Base-by-base conservation (phyloP, 2,329 filamentous ascomycete species). In the Escovopsis weberi region DNA sequence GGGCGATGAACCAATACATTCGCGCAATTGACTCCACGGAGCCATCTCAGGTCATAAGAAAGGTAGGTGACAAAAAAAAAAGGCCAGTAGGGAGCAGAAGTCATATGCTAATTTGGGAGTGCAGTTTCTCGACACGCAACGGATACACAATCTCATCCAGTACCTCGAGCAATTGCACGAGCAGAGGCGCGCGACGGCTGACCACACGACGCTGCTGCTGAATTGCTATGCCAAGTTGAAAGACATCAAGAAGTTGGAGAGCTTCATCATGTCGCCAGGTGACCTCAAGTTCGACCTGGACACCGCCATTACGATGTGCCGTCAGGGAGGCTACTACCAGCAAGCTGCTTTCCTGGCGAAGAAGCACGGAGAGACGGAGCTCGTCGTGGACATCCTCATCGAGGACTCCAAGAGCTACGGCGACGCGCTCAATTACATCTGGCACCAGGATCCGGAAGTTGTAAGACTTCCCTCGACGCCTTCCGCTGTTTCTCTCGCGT, bases 161-260 rank as follows among this genome's bases (percentile, higher is more conserved):
- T 98, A 96, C 55, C 71, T 98, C 2, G 93, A 98, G 63, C 87
- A 98, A 60, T 69, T 98, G 12, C 91, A 98, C 55, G 87, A 96
- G 48, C 86, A 93, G 53, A 80, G 89, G 55, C 89, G 82, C 57
- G 93, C 91, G 0, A 95, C 89, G 2, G 82, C 87, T 2, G 91
- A 98, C 51, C 91, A 98, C 53, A 98, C 91, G 0, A 98, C 91
- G 0, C 67, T 98, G 10, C 70, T 98, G 1, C 67, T 98, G 37
- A 98, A 98, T 58, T 98, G 91, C 62, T 98, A 98, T 57, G 91
- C 91, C 1, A 98, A 98, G 57, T 67, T 96, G 12, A 98, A 98
- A 60, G 91, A 98, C 57, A 89, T 94, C 5, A 83, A 87, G 44
- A 98, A 98, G 63, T 70, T 98, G 6, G 89, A 98, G 56, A 82